phyloP scores from a whole-genome alignment of 345 rosid species.

The Limnanthes douglasii region DNA sequence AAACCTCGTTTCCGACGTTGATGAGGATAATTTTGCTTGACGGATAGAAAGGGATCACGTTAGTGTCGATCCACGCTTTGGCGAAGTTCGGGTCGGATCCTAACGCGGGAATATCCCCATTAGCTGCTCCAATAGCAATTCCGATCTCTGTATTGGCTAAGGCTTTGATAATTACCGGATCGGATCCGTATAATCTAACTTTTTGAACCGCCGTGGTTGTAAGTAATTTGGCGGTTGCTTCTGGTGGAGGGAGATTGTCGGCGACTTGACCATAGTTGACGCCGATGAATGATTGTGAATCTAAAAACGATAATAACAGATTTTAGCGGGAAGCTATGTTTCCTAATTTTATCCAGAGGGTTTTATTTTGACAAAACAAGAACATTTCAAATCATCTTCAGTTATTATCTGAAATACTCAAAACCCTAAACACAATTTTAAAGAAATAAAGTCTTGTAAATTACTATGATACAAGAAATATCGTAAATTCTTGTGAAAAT shows the following conservation, averaged over 20 bases:
- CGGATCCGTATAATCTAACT: slow-evolving; percentile 61
- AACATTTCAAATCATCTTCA: not conserved
- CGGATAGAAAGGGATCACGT: slow-evolving; percentile 62
- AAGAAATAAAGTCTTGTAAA: no score
- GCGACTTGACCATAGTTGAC: slow-evolving; percentile 77
- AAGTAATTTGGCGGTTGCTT: slow-evolving; percentile 59
- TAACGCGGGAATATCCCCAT: slow-evolving; percentile 60
- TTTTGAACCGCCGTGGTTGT: slow-evolving; percentile 60
- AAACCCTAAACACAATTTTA: no score
- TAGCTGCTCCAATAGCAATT: slow-evolving; percentile 51
- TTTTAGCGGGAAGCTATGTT: no score
- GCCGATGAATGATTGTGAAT: slow-evolving; percentile 61
- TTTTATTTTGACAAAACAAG: not conserved
- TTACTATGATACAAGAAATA: no score
- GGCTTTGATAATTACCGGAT: slow-evolving; percentile 57
- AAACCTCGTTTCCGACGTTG: slow-evolving; percentile 66
- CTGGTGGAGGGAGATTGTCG: slow-evolving; percentile 67
- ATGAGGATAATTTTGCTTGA: slow-evolving; percentile 68
- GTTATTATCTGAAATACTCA: no score
- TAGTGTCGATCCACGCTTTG: slow-evolving; percentile 42
- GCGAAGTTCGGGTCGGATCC: slow-evolving; percentile 64
- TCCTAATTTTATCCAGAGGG: no score
- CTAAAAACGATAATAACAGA: no score
- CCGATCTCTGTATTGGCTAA: slow-evolving; percentile 69
- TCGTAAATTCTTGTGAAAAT: no score